Percentiles rank a stretch among this genome's conserved stretches.
phyloP scores from a whole-genome alignment of 2,329 filamentous ascomycete genomes.

The Phaeomoniella chlamydospora region DNA sequence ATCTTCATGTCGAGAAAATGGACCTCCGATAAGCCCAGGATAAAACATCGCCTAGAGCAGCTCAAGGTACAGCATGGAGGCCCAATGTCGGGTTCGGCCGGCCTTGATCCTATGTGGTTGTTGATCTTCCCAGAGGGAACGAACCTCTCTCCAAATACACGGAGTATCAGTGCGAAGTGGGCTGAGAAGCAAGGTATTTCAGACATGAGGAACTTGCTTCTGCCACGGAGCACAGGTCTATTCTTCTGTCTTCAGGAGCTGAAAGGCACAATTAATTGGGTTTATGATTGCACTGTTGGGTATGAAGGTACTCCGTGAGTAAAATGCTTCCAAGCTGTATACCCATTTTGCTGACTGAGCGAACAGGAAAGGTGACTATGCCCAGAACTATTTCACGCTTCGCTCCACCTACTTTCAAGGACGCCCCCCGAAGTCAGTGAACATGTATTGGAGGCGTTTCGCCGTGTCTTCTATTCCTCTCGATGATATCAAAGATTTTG shows the following conservation, averaged over 20 bases:
- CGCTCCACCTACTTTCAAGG: slow-evolving; percentile 80
- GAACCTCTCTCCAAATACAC: slow-evolving; percentile 42
- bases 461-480: slow-evolving; percentile 67
- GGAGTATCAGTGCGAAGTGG: slow-evolving; percentile 41
- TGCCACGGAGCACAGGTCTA: slow-evolving; percentile 46
- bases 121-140: slow-evolving; percentile 53
- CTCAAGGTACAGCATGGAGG: slow-evolving; percentile 36
- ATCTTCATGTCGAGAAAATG: slow-evolving; percentile 52
- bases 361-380: slow-evolving; percentile 58
- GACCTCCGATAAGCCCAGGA: slow-evolving; percentile 43
- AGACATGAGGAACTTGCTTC: slow-evolving; percentile 43
- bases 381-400: slow-evolving; percentile 83
- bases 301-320: slow-evolving; percentile 89
- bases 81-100: slow-evolving; percentile 28
- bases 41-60: slow-evolving; percentile 41
- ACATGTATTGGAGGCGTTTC: slow-evolving; percentile 91
- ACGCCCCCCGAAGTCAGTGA: slow-evolving; percentile 82
- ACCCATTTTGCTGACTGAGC: slow-evolving; percentile 7
- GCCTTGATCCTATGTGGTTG: slow-evolving; percentile 50
- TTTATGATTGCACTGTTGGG: slow-evolving; percentile 73
- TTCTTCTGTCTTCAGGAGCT: slow-evolving; percentile 48
- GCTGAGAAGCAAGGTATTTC: slow-evolving; percentile 41
- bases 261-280: slow-evolving; percentile 43
- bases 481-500: slow-evolving; percentile 58
- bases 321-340: slow-evolving; percentile 2